A percentile compares a stretch with the other conserved stretches of the same genome.
Conservation (phyloP, 129 eudicot species). For the Escallonia rubra region DNA sequence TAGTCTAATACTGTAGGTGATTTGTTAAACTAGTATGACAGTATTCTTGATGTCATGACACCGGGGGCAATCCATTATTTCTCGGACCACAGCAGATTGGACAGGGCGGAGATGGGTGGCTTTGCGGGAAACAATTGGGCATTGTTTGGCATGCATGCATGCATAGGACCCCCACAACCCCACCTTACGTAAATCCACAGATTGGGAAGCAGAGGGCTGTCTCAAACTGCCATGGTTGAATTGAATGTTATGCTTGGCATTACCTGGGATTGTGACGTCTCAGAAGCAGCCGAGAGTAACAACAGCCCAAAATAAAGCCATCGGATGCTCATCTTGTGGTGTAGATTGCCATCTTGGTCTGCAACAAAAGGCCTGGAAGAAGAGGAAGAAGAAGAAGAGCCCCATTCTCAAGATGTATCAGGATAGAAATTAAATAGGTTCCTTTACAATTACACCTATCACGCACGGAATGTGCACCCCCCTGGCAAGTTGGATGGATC, state of each 20-base stretch:
- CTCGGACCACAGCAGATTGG: background rate
- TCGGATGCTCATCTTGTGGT: slow-evolving; percentile 9
- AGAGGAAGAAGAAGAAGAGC: background rate
- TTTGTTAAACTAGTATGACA: no score
- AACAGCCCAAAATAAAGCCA: slow-evolving; percentile 1
- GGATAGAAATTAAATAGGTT: no score
- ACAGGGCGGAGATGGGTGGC: background rate
- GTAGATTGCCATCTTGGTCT: slow-evolving; percentile 1
- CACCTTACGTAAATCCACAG: no score
- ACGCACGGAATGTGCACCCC: slow-evolving; percentile 36
- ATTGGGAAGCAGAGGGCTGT: no score
- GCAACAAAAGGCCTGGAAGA: background rate
- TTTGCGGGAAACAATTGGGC: background rate
- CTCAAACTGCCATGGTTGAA: slow-evolving; percentile 1
- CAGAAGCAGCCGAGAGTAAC: background rate
- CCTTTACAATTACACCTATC: slow-evolving; percentile 20
- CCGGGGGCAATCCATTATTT: no score
- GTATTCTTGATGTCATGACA: no score
- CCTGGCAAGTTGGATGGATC: slow-evolving; percentile 11
- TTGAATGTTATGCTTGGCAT: slow-evolving; percentile 14
- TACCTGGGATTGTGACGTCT: slow-evolving; percentile 7
- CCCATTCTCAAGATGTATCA: background rate
- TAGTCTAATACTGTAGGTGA: no score
- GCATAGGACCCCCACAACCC: no score
- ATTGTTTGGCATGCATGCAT: background rate